Conservation (phyloP, 2,329 filamentous ascomycete species). For the Aciculosporium take region DNA sequence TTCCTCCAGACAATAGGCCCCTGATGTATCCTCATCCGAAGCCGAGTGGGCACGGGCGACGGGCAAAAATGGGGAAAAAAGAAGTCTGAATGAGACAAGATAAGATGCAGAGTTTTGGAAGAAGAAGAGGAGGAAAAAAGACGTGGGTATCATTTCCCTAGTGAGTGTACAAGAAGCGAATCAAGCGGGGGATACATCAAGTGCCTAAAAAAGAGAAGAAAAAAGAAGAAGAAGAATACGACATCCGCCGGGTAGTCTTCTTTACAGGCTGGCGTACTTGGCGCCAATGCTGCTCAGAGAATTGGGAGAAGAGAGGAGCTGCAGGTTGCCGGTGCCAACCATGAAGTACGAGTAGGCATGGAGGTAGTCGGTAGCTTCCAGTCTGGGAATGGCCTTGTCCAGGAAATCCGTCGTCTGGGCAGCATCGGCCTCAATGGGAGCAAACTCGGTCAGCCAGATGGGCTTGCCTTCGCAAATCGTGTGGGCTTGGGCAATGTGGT, state of each 20-base stretch:
- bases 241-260: neutral
- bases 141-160: constrained; percentile 16
- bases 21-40: too few species aligned
- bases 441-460: constrained; percentile 54
- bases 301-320: constrained; percentile 25
- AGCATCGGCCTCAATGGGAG: constrained; percentile 28
- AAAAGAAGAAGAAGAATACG: neutral
- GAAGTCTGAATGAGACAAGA: constrained; percentile 1
- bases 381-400: constrained; percentile 28
- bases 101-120: too few species aligned
- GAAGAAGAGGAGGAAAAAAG: neutral
- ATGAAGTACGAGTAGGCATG: constrained; percentile 46
- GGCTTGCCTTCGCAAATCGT: constrained; percentile 31
- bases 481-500: constrained; percentile 35
- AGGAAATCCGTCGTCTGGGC: constrained; percentile 35
- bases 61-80: neutral
- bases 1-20: too few species aligned
- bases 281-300: constrained; percentile 32
- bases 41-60: too few species aligned
- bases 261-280: constrained; percentile 29
- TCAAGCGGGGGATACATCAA: constrained; percentile 3
- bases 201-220: neutral
- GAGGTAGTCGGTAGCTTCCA: constrained; percentile 37
- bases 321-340: constrained; percentile 22
- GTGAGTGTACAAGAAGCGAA: constrained; percentile 25